phyloP scores from a whole-genome alignment of 1,284 basidiomycete genomes.

The Rhodotorula sp. region DNA sequence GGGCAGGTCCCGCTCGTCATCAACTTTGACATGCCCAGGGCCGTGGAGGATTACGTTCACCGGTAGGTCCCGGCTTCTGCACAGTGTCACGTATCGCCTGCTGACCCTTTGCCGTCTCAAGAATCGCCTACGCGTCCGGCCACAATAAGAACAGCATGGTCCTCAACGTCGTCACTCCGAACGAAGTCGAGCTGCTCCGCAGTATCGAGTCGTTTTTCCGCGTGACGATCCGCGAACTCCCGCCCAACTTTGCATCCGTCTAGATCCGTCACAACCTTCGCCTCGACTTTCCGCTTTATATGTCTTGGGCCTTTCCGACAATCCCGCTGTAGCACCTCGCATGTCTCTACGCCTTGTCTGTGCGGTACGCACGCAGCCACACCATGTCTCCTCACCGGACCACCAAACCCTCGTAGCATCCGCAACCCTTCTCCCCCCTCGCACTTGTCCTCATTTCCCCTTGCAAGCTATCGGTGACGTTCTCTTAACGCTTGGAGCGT shows the following conservation, averaged over 20 bases:
- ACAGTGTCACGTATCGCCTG: background rate
- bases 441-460: background rate
- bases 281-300: background rate
- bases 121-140: conserved; percentile 37
- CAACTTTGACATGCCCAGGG: conserved; percentile 44
- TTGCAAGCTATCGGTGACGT: background rate
- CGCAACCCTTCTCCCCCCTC: background rate
- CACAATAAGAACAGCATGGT: conserved; percentile 35
- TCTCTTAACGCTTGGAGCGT: background rate
- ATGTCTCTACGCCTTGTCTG: background rate
- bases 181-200: conserved; percentile 42
- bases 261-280: background rate
- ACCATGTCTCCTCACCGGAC: background rate
- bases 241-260: conserved; percentile 25
- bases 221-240: conserved; percentile 35
- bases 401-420: background rate
- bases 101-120: background rate
- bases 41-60: conserved; percentile 41
- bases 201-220: conserved; percentile 39
- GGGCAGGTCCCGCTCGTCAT: conserved; percentile 42
- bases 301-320: background rate
- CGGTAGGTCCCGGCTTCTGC: conserved; percentile 24
- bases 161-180: conserved; percentile 41
- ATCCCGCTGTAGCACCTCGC: background rate
- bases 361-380: background rate